Evolutionary conservation across 306 rosid species (phyloP).

Genomic region (Geum urbanum): DNA sequence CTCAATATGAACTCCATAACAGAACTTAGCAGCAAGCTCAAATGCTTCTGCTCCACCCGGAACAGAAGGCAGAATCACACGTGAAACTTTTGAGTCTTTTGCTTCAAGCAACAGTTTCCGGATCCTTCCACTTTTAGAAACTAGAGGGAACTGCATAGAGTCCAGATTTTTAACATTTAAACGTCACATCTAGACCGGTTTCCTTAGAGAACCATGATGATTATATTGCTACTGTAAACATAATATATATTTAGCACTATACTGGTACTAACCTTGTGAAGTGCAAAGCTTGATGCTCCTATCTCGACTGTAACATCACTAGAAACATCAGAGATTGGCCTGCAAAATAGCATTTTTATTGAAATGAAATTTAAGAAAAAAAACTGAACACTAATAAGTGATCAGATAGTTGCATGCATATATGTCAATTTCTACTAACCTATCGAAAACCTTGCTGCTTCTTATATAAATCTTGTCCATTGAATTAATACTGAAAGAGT

Average conservation of each 20-base stretch:
- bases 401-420: constrained; percentile 25
- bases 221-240: constrained; percentile 1
- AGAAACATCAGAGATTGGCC: constrained; percentile 98
- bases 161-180: not conserved
- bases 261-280: constrained; percentile 71
- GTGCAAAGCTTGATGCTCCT: constrained; percentile 82
- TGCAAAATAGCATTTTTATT: constrained; percentile 37
- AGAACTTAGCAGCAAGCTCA: constrained; percentile 86
- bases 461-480: constrained; percentile 24
- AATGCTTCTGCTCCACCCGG: constrained; percentile 93
- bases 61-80: constrained; percentile 51
- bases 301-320: constrained; percentile 85
- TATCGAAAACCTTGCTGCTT: constrained; percentile 30
- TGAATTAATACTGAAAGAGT: constrained; percentile 9
- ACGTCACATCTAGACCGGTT: not conserved
- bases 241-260: not conserved
- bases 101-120: constrained; percentile 69
- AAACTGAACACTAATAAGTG: constrained; percentile 8
- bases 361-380: constrained; percentile 32
- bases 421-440: constrained; percentile 25
- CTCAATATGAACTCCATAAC: constrained; percentile 74
- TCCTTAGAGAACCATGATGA: not conserved
- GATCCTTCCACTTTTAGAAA: constrained; percentile 84
- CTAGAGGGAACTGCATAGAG: constrained; percentile 78
- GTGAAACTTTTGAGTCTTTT: constrained; percentile 70